Evolutionary conservation across 2,329 filamentous ascomycete species (phyloP), one percentile per base, ranked within the genome.

Genomic region (Colletotrichum higginsianum): DNA sequence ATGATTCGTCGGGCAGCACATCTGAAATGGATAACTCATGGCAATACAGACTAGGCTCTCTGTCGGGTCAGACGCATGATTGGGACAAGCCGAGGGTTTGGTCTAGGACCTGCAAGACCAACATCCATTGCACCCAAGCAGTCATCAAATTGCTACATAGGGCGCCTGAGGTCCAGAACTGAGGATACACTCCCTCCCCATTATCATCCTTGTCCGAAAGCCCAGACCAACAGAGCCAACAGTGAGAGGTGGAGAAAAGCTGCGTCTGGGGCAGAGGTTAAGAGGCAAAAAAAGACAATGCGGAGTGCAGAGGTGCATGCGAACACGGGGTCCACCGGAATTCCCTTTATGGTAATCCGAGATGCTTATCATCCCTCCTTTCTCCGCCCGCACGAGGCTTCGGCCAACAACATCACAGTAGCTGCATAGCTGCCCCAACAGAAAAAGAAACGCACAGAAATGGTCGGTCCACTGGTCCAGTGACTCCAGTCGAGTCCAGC

Each of bases 381-480:
- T 55, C 74, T 75, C 75, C 74, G 75, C 75, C 71, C 73, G 77
- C 74, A 79, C 79, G 75, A 78, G 23, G 53, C 53, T 57, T 23
- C 53, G 6, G 13, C 61, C 49, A 63, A 55, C 49, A 44, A 63
- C 38, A 30, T 35, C 30, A 35, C 30, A 35, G 30, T 9, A 9
- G 30, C 30, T 35, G 8, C 30, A 35, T 8, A 35, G 30, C 30
- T 35, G 30, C 30, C 30, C 38, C 38, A 44, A 21, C 23, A 42
- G 18, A 63, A 35, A 52, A 13, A 42, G 23, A 63, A 49, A 38
- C 49, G n/a, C 15, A 38, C 3, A 38, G 46, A 49, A 50, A 42
- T 42, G 30, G 16, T 42, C 46, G n/a, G 16, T 16, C n/a, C n/a
- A 50, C 30, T 35, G 18, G 42, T n/a, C 30, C 30, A 26, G 30